Percentiles rank a stretch among this genome's conserved stretches.
These are phyloP conservation scores for Orobanche coerulescens DNA, from an alignment of 257 asterid genomes.

Conservation along the genomic window DNA sequence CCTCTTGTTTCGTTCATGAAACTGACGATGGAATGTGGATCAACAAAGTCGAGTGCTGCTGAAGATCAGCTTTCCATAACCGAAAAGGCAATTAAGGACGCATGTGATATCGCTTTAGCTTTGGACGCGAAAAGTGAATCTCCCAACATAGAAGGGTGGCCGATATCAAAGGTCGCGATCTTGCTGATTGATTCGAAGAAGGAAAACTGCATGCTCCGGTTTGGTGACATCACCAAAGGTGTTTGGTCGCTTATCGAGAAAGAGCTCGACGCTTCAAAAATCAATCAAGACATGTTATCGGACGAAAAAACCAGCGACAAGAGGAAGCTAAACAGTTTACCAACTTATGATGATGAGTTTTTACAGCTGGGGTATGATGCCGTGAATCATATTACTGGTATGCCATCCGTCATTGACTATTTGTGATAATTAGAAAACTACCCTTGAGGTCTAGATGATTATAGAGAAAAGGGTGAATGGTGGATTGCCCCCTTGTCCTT, in stretches of 20 bases:
- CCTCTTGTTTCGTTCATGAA: slow-evolving; percentile 45
- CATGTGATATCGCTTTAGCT: slow-evolving; percentile 46
- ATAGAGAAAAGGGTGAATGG: too few relatives aligned
- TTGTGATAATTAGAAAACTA: too few relatives aligned
- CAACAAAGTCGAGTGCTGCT: slow-evolving; percentile 15
- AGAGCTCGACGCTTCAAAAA: slow-evolving; percentile 20
- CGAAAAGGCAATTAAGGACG: slow-evolving; percentile 54
- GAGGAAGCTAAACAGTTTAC: slow-evolving; percentile 31
- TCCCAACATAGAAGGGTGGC: slow-evolving; percentile 42
- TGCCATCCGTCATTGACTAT: not conserved
- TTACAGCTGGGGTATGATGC: slow-evolving; percentile 42
- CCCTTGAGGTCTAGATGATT: too few relatives aligned
- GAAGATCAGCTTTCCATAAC: slow-evolving; percentile 41
- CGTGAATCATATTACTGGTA: slow-evolving; percentile 51
- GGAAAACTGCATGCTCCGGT: slow-evolving; percentile 40
- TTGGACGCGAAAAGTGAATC: slow-evolving; percentile 37
- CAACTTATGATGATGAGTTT: slow-evolving; percentile 23
- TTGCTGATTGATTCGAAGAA: slow-evolving; percentile 47
- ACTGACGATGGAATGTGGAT: slow-evolving; percentile 11
- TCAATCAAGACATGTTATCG: slow-evolving; percentile 15
- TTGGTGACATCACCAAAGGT: slow-evolving; percentile 40
- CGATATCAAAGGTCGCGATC: slow-evolving; percentile 45
- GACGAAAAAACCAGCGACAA: slow-evolving; percentile 20
- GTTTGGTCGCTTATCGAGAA: slow-evolving; percentile 55
- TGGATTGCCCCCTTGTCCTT: too few relatives aligned